phyloP scores from a whole-genome alignment of 2,329 filamentous ascomycete species.

The Pezicula neosporulosa region DNA sequence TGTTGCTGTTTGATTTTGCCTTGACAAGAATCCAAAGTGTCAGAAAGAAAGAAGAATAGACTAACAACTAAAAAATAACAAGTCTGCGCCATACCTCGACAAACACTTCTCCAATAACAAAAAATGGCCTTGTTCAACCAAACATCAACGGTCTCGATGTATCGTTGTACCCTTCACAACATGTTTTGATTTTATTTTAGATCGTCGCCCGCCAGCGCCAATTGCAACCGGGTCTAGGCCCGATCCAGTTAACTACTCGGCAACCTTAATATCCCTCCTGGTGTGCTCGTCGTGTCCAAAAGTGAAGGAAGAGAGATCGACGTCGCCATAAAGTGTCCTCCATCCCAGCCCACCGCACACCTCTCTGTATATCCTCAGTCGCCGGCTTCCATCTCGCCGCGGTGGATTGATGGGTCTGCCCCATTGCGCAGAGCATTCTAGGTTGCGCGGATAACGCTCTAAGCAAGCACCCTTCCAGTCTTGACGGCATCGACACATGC shows the following conservation, averaged over 20 bases:
- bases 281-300: background rate
- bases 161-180: too few relatives aligned
- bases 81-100: too few relatives aligned
- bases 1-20: background rate
- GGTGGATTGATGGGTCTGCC: slow-evolving; percentile 1
- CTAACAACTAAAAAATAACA: too few relatives aligned
- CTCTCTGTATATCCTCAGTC: background rate
- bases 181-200: background rate
- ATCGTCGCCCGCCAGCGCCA: background rate
- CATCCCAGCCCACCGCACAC: background rate
- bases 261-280: background rate
- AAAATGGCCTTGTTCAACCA: too few relatives aligned
- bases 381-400: background rate
- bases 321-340: too few relatives aligned
- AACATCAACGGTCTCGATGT: too few relatives aligned
- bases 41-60: too few relatives aligned
- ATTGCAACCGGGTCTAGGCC: background rate
- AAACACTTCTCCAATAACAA: too few relatives aligned
- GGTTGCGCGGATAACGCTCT: background rate
- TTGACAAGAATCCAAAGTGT: too few relatives aligned
- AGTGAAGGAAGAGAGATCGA: background rate
- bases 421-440: slow-evolving; percentile 3
- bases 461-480: background rate
- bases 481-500: slow-evolving; percentile 15
- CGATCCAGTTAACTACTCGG: background rate